phyloP scores from a whole-genome alignment of 2,329 filamentous ascomycete genomes.

The Beauveria australis region DNA sequence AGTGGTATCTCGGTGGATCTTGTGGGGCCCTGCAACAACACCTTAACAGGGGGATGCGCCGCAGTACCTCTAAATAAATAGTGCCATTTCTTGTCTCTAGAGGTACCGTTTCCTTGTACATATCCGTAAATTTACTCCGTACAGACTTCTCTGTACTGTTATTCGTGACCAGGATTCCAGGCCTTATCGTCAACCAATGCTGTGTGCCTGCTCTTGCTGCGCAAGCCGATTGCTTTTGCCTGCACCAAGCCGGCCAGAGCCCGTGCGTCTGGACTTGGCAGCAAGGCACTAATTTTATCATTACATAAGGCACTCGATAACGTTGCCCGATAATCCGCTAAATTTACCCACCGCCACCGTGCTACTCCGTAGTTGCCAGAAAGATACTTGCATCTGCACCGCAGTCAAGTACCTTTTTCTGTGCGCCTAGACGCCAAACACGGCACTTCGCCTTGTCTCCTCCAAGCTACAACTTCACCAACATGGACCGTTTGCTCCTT shows the following conservation, averaged over 20 bases:
- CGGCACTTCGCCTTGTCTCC: background rate
- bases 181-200: background rate
- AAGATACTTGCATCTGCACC: background rate
- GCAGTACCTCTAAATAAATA: background rate
- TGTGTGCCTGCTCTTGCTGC: no score
- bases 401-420: background rate
- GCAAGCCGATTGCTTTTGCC: background rate
- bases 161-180: background rate
- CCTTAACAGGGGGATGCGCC: background rate
- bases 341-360: no score
- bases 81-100: background rate
- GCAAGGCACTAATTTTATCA: background rate
- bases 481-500: background rate
- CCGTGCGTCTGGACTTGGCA: conserved; percentile 3
- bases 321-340: no score
- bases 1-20: conserved; percentile 1
- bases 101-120: background rate
- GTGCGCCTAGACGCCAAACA: background rate
- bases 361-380: no score
- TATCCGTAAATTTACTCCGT: no score
- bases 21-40: background rate
- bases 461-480: background rate
- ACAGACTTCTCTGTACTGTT: no score
- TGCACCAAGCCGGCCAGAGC: background rate
- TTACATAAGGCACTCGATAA: no score